Percentiles rank a stretch among this genome's conserved stretches.
These are phyloP conservation scores for Talaromyces pinophilus DNA, from an alignment of 2,329 filamentous ascomycete genomes.

Conservation along the genomic window DNA sequence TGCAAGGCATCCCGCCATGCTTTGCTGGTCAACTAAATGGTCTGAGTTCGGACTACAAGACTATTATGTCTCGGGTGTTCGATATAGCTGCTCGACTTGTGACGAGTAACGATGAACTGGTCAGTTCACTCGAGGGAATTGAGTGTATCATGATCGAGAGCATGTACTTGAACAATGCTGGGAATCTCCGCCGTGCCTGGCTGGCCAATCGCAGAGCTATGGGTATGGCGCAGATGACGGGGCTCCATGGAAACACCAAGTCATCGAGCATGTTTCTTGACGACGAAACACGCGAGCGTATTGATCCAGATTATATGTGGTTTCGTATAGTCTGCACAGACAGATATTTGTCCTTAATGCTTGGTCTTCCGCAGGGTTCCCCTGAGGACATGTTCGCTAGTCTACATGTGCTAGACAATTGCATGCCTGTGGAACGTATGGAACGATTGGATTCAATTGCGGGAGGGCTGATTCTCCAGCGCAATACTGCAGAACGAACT, in stretches of 20 bases:
- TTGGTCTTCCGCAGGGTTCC: conserved; percentile 42
- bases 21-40: not conserved
- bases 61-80: conserved; percentile 34
- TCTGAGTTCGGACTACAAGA: conserved; percentile 16
- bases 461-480: conserved; percentile 50
- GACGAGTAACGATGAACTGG: conserved; percentile 43
- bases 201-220: conserved; percentile 43
- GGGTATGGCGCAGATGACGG: conserved; percentile 46
- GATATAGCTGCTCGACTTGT: conserved; percentile 35
- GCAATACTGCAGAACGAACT: conserved; percentile 38
- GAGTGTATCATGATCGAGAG: conserved; percentile 48
- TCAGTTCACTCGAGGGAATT: conserved; percentile 44
- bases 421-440: conserved; percentile 43
- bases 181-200: conserved; percentile 47
- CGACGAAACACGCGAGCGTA: conserved; percentile 22
- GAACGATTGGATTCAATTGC: conserved; percentile 50
- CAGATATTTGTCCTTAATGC: conserved; percentile 43
- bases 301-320: conserved; percentile 36
- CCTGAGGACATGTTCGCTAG: conserved; percentile 42
- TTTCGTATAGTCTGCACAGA: conserved; percentile 43
- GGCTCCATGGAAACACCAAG: conserved; percentile 28
- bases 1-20: conserved; percentile 38
- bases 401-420: conserved; percentile 48
- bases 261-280: conserved; percentile 27
- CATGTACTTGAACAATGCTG: conserved; percentile 41